Base-by-base conservation (phyloP, 371 early-diverging fungal species). In the Chytridiales sp. region DNA sequence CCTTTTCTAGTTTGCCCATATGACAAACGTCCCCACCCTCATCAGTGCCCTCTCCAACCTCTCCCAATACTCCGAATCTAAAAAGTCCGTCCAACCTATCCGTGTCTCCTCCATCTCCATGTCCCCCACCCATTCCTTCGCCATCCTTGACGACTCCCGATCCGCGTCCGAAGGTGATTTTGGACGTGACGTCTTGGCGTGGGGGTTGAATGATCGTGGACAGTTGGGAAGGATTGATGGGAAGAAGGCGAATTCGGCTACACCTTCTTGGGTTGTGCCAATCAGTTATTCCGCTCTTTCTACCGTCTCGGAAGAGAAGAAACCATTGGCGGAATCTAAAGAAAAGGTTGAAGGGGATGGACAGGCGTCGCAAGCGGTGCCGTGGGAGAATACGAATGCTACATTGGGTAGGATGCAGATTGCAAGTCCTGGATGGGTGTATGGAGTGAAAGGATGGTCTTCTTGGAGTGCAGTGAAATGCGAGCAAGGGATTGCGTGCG, bases 131-230 rank as follows among this genome's bases (percentile, higher is more conserved):
- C 72, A 75, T 46, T 67, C 66, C 47, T 52, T 66, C 8, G 69
- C 61, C 1, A 62, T 72, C 1, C 53, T 75, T 24, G 55, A 57
- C 27, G 56, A 42, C 42, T 3, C 56, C 0, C 24, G n/a, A 4
- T n/a, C 27, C 6, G 49, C 32, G 9, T 6, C 21, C 17, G 11
- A 13, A 21, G 17, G 43, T 22, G 53, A 39, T 6, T 62, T 36
- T 56, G 72, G 72, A 13, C 41, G 55, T 27, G 75, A 75, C 42
- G 65, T 63, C 21, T 32, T 59, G 29, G 39, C 65, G 30, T 75
- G 75, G 75, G 75, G 75, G 15, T 13, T 43, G 44, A 75, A 75
- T 41, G 54, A 50, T 15, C 15, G 39, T 26, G 66, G 65, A 17
- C 67, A 75, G 48, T 59, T 75, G 22, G 52, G 56, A 4, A 29